Percentiles rank a stretch among this genome's conserved stretches.
Conservation (phyloP, 2,329 filamentous ascomycete genomes). For the Ceratocystis cacaofunesta region DNA sequence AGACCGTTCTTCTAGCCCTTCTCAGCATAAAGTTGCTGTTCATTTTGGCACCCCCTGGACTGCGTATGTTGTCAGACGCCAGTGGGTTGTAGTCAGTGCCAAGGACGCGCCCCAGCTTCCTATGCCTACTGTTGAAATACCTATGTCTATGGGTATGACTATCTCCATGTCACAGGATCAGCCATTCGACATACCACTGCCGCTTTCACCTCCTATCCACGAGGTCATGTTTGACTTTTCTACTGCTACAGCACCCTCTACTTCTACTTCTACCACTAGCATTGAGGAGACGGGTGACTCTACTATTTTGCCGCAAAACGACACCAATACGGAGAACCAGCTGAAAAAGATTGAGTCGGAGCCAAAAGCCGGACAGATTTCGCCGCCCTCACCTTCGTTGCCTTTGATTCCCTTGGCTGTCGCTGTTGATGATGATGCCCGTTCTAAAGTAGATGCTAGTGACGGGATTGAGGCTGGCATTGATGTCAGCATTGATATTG, state of each 20-base stretch:
- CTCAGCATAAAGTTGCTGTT: slow-evolving; percentile 15
- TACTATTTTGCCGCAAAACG: slow-evolving; percentile 6
- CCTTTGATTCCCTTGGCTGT: background rate
- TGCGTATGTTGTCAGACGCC: slow-evolving; percentile 23
- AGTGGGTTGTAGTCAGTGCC: slow-evolving; percentile 28
- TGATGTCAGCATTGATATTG: background rate
- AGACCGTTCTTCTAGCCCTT: slow-evolving; percentile 17
- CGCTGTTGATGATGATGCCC: too few species aligned
- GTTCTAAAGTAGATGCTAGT: too few species aligned
- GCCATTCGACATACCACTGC: background rate
- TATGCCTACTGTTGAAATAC: background rate
- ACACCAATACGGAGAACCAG: background rate
- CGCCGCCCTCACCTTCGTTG: background rate
- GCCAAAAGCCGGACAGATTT: background rate
- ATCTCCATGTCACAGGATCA: slow-evolving; percentile 6
- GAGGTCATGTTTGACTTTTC: slow-evolving; percentile 15
- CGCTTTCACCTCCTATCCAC: slow-evolving; percentile 10
- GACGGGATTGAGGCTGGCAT: too few species aligned
- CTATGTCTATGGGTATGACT: slow-evolving; percentile 7
- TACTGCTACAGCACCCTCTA: background rate
- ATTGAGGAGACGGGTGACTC: slow-evolving; percentile 1
- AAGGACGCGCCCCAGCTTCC: slow-evolving; percentile 24
- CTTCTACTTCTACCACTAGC: slow-evolving; percentile 14
- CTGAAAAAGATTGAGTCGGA: background rate
- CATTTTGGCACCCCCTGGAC: slow-evolving; percentile 28